phyloP scores from a whole-genome alignment of 2,329 filamentous ascomycete genomes.

The Sporothrix curviconia region DNA sequence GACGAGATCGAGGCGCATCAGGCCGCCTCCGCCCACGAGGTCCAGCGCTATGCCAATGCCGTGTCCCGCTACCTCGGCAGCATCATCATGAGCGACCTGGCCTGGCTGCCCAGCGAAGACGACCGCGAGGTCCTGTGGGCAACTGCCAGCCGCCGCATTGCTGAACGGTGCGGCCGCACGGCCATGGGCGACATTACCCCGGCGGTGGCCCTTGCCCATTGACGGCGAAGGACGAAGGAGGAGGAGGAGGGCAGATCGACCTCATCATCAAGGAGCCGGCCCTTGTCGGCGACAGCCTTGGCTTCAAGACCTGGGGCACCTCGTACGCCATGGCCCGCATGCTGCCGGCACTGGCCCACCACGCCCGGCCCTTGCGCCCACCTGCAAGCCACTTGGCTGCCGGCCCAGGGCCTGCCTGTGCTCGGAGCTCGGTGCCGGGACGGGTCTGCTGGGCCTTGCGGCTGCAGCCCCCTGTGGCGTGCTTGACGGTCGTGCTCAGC shows the following conservation, averaged over 20 bases:
- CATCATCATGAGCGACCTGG: slow-evolving; percentile 60
- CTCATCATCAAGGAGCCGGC: slow-evolving; percentile 79
- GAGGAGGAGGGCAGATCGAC: slow-evolving; percentile 38
- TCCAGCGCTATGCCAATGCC: slow-evolving; percentile 32
- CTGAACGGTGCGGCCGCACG: slow-evolving; percentile 73
- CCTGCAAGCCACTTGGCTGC: neutral
- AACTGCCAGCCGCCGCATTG: slow-evolving; percentile 69
- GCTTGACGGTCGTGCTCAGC: slow-evolving; percentile 65
- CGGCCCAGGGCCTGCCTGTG: slow-evolving; percentile 29
- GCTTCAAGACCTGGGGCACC: slow-evolving; percentile 92
- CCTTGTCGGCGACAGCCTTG: slow-evolving; percentile 79
- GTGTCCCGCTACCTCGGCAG: slow-evolving; percentile 61
- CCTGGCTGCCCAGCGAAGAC: slow-evolving; percentile 63
- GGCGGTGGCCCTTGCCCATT: slow-evolving; percentile 50
- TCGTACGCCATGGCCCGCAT: slow-evolving; percentile 77
- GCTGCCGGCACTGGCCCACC: slow-evolving; percentile 36
- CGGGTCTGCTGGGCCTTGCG: slow-evolving; percentile 81
- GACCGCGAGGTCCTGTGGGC: slow-evolving; percentile 68
- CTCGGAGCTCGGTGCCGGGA: slow-evolving; percentile 86
- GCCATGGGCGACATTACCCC: slow-evolving; percentile 52
- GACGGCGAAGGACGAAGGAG: slow-evolving; percentile 16
- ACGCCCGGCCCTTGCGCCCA: slow-evolving; percentile 2
- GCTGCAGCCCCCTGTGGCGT: slow-evolving; percentile 66
- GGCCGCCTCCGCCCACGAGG: slow-evolving; percentile 36
- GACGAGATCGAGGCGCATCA: slow-evolving; percentile 37